These are phyloP conservation scores for Hirsutella rhossiliensis DNA, from an alignment of 2,329 filamentous ascomycete genomes.

Conservation along the genomic window DNA sequence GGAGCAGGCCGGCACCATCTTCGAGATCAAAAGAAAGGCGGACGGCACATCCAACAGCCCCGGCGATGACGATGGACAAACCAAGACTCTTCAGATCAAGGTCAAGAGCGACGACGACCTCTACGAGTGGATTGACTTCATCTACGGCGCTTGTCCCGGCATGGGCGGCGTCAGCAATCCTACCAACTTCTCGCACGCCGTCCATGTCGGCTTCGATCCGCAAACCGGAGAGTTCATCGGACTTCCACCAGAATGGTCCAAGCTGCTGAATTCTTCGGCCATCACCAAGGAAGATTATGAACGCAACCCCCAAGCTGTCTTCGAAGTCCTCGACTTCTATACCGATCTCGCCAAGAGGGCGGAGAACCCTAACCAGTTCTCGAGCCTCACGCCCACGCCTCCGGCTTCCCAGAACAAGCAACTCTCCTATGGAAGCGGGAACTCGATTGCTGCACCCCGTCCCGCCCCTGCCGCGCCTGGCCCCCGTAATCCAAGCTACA, in stretches of 20 bases:
- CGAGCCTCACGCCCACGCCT: constrained; percentile 57
- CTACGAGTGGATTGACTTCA: constrained; percentile 98
- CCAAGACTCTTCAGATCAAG: constrained; percentile 78
- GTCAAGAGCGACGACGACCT: constrained; percentile 94
- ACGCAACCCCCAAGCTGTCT: constrained; percentile 80
- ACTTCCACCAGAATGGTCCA: constrained; percentile 92
- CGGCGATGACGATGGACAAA: constrained; percentile 66
- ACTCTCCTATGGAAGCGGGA: constrained; percentile 44
- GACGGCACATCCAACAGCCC: constrained; percentile 59
- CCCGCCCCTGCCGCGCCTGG: constrained; percentile 37
- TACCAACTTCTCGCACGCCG: constrained; percentile 93
- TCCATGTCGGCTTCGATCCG: constrained; percentile 95
- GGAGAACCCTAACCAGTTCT: constrained; percentile 57
- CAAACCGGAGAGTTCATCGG: constrained; percentile 92
- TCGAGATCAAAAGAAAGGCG: constrained; percentile 76
- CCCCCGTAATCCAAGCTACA: constrained; percentile 32
- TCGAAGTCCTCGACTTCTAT: constrained; percentile 77
- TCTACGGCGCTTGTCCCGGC: constrained; percentile 90
- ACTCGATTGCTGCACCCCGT: constrained; percentile 54
- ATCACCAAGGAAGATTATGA: constrained; percentile 98
- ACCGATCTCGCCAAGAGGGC: constrained; percentile 69
- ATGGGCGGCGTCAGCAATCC: constrained; percentile 98
- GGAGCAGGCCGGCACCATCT: constrained; percentile 81
- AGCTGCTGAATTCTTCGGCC: constrained; percentile 86
- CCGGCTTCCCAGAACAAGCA: constrained; percentile 47